A percentile compares a stretch with the other conserved stretches of the same genome.
phyloP scores from a whole-genome alignment of 495 filamentous ascomycete species.

The Usnea hakonensis region DNA sequence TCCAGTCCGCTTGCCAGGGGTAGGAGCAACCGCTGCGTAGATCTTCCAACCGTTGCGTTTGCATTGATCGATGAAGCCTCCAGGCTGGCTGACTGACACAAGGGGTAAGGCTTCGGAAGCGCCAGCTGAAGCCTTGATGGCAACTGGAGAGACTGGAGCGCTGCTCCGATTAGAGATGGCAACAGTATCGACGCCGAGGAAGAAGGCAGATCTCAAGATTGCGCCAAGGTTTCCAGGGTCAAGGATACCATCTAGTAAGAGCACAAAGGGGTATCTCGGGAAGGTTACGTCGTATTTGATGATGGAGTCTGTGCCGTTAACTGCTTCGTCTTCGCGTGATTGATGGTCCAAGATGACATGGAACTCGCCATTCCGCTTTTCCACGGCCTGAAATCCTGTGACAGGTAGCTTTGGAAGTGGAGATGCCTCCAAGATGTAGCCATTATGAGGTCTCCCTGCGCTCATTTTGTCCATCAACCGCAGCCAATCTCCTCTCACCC shows the following conservation, averaged over 20 bases:
- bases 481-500: slow-evolving; percentile 46
- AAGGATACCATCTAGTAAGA: slow-evolving; percentile 76
- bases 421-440: slow-evolving; percentile 80
- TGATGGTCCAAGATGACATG: slow-evolving; percentile 57
- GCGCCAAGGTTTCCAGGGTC: slow-evolving; percentile 88
- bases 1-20: slow-evolving; percentile 3
- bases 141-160: slow-evolving; percentile 63
- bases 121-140: slow-evolving; percentile 80
- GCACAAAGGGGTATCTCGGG: slow-evolving; percentile 61
- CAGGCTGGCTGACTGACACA: slow-evolving; percentile 55
- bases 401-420: slow-evolving; percentile 70
- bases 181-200: slow-evolving; percentile 73
- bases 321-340: slow-evolving; percentile 57
- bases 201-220: slow-evolving; percentile 78
- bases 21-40: slow-evolving; percentile 65
- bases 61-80: slow-evolving; percentile 59
- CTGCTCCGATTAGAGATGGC: slow-evolving; percentile 58
- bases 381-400: slow-evolving; percentile 44
- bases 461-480: slow-evolving; percentile 76
- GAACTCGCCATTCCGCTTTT: slow-evolving; percentile 39
- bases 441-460: slow-evolving; percentile 78
- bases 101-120: slow-evolving; percentile 72
- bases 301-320: slow-evolving; percentile 55
- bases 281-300: slow-evolving; percentile 31
- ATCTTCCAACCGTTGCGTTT: slow-evolving; percentile 70